Evolutionary conservation across 345 rosid species (phyloP).

Genomic region (Brassica nigra): DNA sequence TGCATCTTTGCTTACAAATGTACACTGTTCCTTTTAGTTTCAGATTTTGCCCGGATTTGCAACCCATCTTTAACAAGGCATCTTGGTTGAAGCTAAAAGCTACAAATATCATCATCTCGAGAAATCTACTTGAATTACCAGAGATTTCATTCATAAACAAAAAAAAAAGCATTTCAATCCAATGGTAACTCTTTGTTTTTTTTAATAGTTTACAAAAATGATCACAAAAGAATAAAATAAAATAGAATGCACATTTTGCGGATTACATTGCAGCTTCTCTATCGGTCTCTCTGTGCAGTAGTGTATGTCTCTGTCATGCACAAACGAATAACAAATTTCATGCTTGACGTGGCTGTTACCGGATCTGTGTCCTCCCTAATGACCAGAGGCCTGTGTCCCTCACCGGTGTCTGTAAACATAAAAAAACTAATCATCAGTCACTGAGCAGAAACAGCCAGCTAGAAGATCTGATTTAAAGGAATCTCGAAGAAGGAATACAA

Average conservation of each 20-base stretch:
- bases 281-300: neutral
- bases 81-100: constrained; percentile 97
- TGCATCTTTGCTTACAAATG: neutral
- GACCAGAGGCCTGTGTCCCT: constrained; percentile 98
- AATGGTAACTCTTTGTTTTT: neutral
- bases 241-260: constrained; percentile 17
- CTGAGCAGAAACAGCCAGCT: neutral
- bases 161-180: neutral
- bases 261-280: constrained; percentile 32
- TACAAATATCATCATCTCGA: constrained; percentile 85
- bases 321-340: neutral
- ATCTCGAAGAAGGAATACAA: constrained; percentile 20
- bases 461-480: neutral
- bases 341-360: neutral
- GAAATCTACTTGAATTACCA: constrained; percentile 86
- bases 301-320: constrained; percentile 5
- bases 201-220: neutral
- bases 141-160: constrained; percentile 42
- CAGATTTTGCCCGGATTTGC: constrained; percentile 74
- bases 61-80: constrained; percentile 76
- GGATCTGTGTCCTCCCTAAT: constrained; percentile 36
- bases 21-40: constrained; percentile 14
- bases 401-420: constrained; percentile 67
- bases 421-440: neutral
- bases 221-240: neutral